Base-by-base conservation (phyloP, 75 land plant species). In the Pinus albicaulis region DNA sequence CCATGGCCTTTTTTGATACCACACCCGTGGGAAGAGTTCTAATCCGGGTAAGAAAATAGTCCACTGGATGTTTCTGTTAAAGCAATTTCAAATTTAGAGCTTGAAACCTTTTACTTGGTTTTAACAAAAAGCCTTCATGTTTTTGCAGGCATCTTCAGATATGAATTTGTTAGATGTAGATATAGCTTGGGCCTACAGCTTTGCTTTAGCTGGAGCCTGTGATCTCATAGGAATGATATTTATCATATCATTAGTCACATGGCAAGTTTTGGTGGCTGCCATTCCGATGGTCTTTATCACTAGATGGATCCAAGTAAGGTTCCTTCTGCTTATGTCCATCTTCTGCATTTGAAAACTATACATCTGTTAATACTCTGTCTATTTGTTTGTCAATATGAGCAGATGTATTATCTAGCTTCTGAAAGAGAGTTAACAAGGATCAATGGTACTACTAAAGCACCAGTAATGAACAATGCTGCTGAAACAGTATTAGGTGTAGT, bases 371-470 rank as follows among this genome's bases (percentile, higher is more conserved):
- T 63, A 57, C 7, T 73, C 41, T 53, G 80, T 38, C 57, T 22
- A 0, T 16, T 14, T n/a, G 25, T 56, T 56, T 20, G n/a, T 76
- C 24, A 65, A 71, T 20, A 59, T 72, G n/a, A 53, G 56, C 78
- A 95, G 94, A 70, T 72, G 38, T 96, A 86, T 77, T 96, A 93
- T 71, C 36, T 85, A 22, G 86, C 94, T 0, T 72, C 94, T 23
- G 89, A 92, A 20, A 79, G 88, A 71, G 94, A 91, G 77, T 83
- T 96, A 17, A 82, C 85, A 22, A 82, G 96, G 76, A 89, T 96
- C 64, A 87, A 90, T 77, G 92, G 92, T 34, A 93, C 87, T 13
- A 91, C 94, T 22, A 96, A 96, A 74, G 96, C 99, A 5, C 99
- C 99, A 1, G 84, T 96, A 16, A 86, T 91, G 84, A 89, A 93